Percentiles rank a stretch among this genome's conserved stretches.
These are phyloP conservation scores for Gonium pectorale DNA, from an alignment of 139 green algal genomes.

Conservation along the genomic window DNA sequence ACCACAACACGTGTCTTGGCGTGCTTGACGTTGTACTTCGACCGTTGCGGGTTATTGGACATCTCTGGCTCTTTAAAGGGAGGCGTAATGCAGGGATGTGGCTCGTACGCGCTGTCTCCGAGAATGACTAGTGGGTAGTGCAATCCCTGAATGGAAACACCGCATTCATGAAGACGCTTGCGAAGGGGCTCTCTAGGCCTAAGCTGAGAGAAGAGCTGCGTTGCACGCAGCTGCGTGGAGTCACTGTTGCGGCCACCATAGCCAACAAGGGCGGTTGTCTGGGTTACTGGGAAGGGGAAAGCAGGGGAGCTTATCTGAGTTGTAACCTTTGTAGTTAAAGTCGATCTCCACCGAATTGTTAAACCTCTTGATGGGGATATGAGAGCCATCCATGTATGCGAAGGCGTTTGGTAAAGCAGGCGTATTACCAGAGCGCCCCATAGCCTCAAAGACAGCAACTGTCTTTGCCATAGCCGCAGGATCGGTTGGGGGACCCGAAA, in stretches of 20 bases:
- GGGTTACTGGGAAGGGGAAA: no score
- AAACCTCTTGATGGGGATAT: conserved; percentile 6
- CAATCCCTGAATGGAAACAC: no score
- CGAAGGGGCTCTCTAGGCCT: neutral
- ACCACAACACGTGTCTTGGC: neutral
- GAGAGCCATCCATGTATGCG: neutral
- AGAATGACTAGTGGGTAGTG: no score
- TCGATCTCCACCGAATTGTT: neutral
- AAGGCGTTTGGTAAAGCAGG: neutral
- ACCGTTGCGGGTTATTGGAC: neutral
- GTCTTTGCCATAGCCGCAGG: no score
- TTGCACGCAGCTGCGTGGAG: neutral
- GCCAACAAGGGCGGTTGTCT: neutral
- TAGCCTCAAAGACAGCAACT: no score
- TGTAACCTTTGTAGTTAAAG: conserved; percentile 1
- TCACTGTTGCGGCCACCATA: neutral
- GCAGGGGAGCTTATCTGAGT: neutral
- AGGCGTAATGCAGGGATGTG: neutral
- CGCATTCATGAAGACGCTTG: no score
- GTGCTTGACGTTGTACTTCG: neutral
- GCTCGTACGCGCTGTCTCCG: neutral
- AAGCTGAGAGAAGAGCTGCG: neutral
- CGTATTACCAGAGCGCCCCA: neutral
- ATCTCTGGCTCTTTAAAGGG: neutral
- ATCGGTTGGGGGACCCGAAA: no score